Percentiles rank a stretch among this genome's conserved stretches.
These are phyloP conservation scores for Picea engelmannii DNA, from an alignment of 83 land plant species.

Conservation along the genomic window DNA sequence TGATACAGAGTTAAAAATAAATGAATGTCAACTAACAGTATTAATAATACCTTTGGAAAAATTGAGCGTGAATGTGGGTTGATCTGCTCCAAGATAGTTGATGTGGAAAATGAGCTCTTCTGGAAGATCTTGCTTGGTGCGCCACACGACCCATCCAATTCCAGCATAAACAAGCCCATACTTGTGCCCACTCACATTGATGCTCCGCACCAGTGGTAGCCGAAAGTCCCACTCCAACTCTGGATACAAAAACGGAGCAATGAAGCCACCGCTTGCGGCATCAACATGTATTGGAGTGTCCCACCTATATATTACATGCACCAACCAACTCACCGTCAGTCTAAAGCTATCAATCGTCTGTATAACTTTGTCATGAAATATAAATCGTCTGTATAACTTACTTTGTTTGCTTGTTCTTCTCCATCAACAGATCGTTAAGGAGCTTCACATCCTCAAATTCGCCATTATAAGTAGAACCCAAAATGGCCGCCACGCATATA, in stretches of 20 bases:
- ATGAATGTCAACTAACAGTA: too few relatives aligned
- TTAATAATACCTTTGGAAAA: too few relatives aligned
- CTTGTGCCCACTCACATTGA: slow-evolving; percentile 51
- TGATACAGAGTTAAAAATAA: too few relatives aligned
- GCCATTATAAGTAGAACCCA: slow-evolving; percentile 68
- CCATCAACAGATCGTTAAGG: slow-evolving; percentile 44
- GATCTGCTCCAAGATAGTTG: too few relatives aligned
- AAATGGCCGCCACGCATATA: slow-evolving; percentile 64
- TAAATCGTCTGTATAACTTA: too few relatives aligned
- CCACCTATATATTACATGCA: slow-evolving; percentile 31
- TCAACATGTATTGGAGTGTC: slow-evolving; percentile 83
- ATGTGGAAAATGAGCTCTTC: slow-evolving; percentile 36
- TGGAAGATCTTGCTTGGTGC: slow-evolving; percentile 72
- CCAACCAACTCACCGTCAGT: too few relatives aligned
- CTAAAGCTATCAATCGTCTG: too few relatives aligned
- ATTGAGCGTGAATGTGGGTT: too few relatives aligned
- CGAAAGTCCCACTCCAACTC: slow-evolving; percentile 87
- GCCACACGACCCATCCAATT: slow-evolving; percentile 86
- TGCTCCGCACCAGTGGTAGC: slow-evolving; percentile 79
- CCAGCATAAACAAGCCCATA: slow-evolving; percentile 29
- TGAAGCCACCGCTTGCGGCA: slow-evolving; percentile 50
- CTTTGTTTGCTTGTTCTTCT: slow-evolving; percentile 37
- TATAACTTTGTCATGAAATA: too few relatives aligned
- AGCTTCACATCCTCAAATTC: slow-evolving; percentile 72
- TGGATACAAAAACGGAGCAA: slow-evolving; percentile 57